Conservation (phyloP, 352 stramenopile species). For the Globisporangium echinulatum region DNA sequence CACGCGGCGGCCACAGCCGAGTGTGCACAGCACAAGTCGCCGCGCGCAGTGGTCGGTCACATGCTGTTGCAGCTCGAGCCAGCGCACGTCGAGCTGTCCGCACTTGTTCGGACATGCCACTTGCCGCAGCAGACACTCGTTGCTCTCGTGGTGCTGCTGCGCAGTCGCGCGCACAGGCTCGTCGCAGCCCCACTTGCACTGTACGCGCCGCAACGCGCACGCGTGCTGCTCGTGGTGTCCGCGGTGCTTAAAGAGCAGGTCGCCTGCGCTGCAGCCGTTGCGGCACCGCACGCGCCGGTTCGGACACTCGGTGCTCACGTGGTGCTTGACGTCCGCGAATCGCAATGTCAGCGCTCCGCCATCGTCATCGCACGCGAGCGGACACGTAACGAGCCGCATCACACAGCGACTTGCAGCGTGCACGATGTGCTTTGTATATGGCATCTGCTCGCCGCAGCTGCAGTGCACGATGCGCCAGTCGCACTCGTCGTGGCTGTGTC, state of each 20-base stretch:
- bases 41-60: constrained; percentile 22
- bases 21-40: constrained; percentile 28
- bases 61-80: constrained; percentile 38
- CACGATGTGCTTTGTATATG: constrained; percentile 34
- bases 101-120: constrained; percentile 52
- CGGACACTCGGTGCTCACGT: constrained; percentile 36
- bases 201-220: constrained; percentile 44
- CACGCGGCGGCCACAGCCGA: constrained; percentile 48
- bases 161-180: constrained; percentile 36
- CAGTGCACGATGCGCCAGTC: constrained; percentile 39
- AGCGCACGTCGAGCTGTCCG: constrained; percentile 20
- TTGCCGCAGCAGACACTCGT: constrained; percentile 47
- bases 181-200: constrained; percentile 52
- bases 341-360: constrained; percentile 10
- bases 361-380: constrained; percentile 25
- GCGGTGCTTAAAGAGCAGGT: constrained; percentile 36
- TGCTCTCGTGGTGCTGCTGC: constrained; percentile 38
- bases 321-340: constrained; percentile 36
- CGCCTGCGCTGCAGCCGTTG: constrained; percentile 46
- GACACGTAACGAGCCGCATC: constrained; percentile 47
- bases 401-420: constrained; percentile 36
- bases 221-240: constrained; percentile 31
- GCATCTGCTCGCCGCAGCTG: constrained; percentile 54
- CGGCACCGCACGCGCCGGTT: constrained; percentile 56
- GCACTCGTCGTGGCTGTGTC: constrained; percentile 38